A percentile compares a stretch with the other conserved stretches of the same genome.
These are phyloP conservation scores for Fusarium keratoplasticum DNA, from an alignment of 2,329 filamentous ascomycete genomes.

Conservation along the genomic window DNA sequence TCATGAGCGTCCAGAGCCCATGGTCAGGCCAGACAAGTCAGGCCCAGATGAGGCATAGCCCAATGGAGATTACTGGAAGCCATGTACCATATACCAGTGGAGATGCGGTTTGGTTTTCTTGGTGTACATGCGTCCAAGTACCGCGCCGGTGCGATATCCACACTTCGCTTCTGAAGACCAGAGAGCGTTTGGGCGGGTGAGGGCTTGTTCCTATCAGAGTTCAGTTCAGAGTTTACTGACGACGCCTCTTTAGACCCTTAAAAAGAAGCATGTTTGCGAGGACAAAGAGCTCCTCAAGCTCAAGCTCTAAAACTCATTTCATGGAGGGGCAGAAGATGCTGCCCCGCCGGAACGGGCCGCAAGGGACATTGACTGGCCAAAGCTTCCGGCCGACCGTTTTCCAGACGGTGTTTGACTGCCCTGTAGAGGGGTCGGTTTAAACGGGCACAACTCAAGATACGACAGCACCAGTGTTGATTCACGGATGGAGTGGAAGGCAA, in stretches of 20 bases:
- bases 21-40: slow-evolving; percentile 7
- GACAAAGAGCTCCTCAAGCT: neutral
- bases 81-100: slow-evolving; percentile 4
- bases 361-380: slow-evolving; percentile 27
- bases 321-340: slow-evolving; percentile 2
- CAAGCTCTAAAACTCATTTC: neutral
- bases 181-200: neutral
- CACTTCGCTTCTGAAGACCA: neutral
- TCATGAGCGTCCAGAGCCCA: slow-evolving; percentile 13
- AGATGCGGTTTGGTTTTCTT: neutral
- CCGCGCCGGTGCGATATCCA: neutral
- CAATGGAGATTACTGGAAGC: neutral
- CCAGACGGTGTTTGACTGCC: neutral
- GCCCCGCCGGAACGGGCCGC: slow-evolving; percentile 43
- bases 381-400: neutral
- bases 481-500: neutral
- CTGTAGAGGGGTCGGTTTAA: slow-evolving; percentile 22
- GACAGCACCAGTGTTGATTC: neutral
- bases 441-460: neutral
- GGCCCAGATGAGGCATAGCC: neutral
- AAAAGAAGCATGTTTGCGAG: neutral
- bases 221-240: neutral
- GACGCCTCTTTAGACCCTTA: neutral
- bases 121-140: neutral
- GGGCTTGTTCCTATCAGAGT: neutral